Evolutionary conservation across 2,329 filamentous ascomycete genomes (phyloP), one percentile per base, ranked within the genome.

Genomic region (Fusarium sp.): DNA sequence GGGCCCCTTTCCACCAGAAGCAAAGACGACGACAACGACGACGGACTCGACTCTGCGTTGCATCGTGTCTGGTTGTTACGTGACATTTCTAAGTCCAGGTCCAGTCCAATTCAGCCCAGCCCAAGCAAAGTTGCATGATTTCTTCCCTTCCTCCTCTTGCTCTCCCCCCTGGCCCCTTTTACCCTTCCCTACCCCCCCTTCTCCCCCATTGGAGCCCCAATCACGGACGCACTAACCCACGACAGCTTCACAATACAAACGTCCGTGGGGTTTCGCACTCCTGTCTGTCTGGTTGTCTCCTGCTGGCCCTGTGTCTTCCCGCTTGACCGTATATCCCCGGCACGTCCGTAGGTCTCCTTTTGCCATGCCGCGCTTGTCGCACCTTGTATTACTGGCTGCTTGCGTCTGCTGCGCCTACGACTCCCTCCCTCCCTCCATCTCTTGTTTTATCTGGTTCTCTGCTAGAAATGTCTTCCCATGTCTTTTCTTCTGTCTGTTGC

Each of bases 361-460:
- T 67, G 56, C 59, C 63, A 65, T 72, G 52, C 61, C 52, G 50
- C 63, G 45, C 59, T 37, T 62, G 60, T 52, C 63, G 47, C 59
- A 70, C 62, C 20, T 37, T 25, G 68, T 74, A 63, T 54, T 58
- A 74, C 71, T 58, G 45, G 73, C 61, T 74, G 32, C 65, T 66
- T 65, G 71, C 37, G 33, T 56, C 68, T 65, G 40, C 57, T 60
- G 25, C 57, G 57, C 57, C 57, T 60, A 43, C 35, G 11, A 37
- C 35, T 33, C 57, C 22, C 57, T 60, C 33, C n/a, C 45, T 45
- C 43, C n/a, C n/a, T 43, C 40, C 45, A 17, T 5, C 25, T 27
- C 8, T 17, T n/a, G 9, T 27, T 30, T 32, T 32, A 17, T 30
- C 47, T 20, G 10, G 32, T 20, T 17, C 30, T 27, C n/a, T 25